Conservation (phyloP, 2,329 filamentous ascomycete genomes). For the Myriosclerotinia scirpicola region DNA sequence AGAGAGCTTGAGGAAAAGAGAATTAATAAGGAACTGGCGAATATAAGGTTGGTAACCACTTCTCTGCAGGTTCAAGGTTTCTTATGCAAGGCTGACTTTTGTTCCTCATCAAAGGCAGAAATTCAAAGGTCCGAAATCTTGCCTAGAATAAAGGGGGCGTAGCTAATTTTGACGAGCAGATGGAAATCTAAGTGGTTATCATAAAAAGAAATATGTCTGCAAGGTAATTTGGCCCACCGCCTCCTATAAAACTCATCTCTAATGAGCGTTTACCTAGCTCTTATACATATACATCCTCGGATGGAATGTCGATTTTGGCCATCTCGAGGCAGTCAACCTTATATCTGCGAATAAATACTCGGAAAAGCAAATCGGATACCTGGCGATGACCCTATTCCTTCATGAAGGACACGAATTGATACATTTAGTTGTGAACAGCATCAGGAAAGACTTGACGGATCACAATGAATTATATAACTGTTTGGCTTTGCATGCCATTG, state of each 20-base stretch:
- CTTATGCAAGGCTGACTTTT: constrained; percentile 32
- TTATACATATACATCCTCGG: constrained; percentile 99
- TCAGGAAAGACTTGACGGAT: constrained; percentile 91
- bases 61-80: constrained; percentile 17
- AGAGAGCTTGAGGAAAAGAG: constrained; percentile 97
- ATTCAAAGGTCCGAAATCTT: constrained; percentile 68
- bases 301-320: constrained; percentile 98
- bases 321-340: constrained; percentile 96
- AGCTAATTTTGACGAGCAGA: constrained; percentile 49
- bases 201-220: constrained; percentile 99
- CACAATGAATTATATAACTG: constrained; percentile 98
- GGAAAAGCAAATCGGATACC: constrained; percentile 98
- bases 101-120: constrained; percentile 64
- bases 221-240: constrained; percentile 55
- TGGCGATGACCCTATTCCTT: constrained; percentile 94
- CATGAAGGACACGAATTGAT: constrained; percentile 96
- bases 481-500: constrained; percentile 92
- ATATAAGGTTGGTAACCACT: constrained; percentile 67
- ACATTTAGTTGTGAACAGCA: constrained; percentile 96
- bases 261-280: constrained; percentile 49
- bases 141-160: constrained; percentile 11
- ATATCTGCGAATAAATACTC: constrained; percentile 97
- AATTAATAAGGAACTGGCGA: constrained; percentile 99
- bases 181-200: constrained; percentile 89
- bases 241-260: not conserved